Evolutionary conservation across 2,329 filamentous ascomycete genomes (phyloP), one percentile per base, ranked within the genome.

Genomic region (Bretziella fagacearum): DNA sequence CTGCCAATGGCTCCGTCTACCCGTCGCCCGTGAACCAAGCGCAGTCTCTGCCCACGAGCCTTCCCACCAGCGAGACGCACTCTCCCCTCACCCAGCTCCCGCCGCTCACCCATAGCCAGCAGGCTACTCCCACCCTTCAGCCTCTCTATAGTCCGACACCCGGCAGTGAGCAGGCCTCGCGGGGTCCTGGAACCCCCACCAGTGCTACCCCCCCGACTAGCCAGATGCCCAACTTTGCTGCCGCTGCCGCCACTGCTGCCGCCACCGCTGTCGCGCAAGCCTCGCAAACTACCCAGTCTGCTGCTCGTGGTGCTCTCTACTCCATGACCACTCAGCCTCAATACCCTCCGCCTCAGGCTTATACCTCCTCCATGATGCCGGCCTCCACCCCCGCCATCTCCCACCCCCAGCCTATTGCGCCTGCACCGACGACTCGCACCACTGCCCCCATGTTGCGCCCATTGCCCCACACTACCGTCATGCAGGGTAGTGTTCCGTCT

Each of bases 381-480:
- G 77, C 81, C 60, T 65, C 77, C 20, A 77, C 78, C 8, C 71
- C 73, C 41, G 69, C 79, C 37, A 71, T 78, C 55, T 75, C 77
- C 46, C 81, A 84, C 59, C 80, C 79, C 39, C 81, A 84, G 62
- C 77, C 79, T 27, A 83, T 85, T 57, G 81, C 81, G 36, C 81
- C 81, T 13, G 81, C 81, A 35, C 80, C 81, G 42, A 64, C 61
- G 51, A 74, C 64, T 58, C 65, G 67, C 33, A 69, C 73, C 30
- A 66, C 65, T 17, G 74, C 75, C 51, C 74, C 74, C 15, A 68
- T 76, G 10, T 61, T 81, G 54, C 75, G 79, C 46, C 77, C 79
- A n/a, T 79, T 84, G 70, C 80, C 81, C 11, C 72, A 79, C 1
- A 74, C 74, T 54, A 79, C 74, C 41, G 65, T 78, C 49, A 74